Evolutionary conservation across 495 filamentous ascomycete genomes (phyloP).

Genomic region (Jackrogersella minutella): DNA sequence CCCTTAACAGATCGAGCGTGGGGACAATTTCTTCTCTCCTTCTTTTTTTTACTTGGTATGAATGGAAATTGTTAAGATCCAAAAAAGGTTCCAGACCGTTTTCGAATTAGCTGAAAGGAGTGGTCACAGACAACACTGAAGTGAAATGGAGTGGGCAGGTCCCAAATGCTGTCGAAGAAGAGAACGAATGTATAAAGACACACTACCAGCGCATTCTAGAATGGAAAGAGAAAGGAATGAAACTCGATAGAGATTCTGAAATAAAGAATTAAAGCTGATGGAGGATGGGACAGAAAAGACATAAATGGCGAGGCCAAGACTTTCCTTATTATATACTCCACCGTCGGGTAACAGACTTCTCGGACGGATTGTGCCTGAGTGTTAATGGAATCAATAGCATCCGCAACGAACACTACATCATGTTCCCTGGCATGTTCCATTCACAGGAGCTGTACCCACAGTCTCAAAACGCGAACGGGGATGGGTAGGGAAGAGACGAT

Average conservation of each 20-base stretch:
- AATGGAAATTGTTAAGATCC: slow-evolving; percentile 42
- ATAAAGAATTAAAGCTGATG: slow-evolving; percentile 47
- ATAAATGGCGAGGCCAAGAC: slow-evolving; percentile 50
- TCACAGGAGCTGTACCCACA: slow-evolving; percentile 54
- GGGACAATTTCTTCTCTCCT: slow-evolving; percentile 1
- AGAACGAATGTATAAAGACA: slow-evolving; percentile 59
- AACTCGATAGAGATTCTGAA: slow-evolving; percentile 41
- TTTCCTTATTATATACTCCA: slow-evolving; percentile 51
- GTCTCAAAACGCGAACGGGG: slow-evolving; percentile 54
- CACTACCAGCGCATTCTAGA: slow-evolving; percentile 55
- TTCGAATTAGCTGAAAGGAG: slow-evolving; percentile 51
- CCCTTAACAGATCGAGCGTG: slow-evolving; percentile 25
- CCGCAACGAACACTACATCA: slow-evolving; percentile 44
- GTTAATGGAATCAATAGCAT: slow-evolving; percentile 44
- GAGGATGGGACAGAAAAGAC: slow-evolving; percentile 37
- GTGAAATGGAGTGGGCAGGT: slow-evolving; percentile 48
- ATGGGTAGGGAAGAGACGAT: slow-evolving; percentile 46
- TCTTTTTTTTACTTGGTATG: slow-evolving; percentile 24
- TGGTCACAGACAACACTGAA: slow-evolving; percentile 52
- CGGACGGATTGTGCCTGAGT: slow-evolving; percentile 41
- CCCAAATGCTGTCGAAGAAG: slow-evolving; percentile 54
- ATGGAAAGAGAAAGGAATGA: slow-evolving; percentile 40
- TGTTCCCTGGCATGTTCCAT: slow-evolving; percentile 43
- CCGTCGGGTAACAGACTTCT: slow-evolving; percentile 42
- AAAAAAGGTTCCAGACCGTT: slow-evolving; percentile 61